Percentiles rank a stretch among this genome's conserved stretches.
These are phyloP conservation scores for Arthroderma sp. DNA, from an alignment of 2,329 filamentous ascomycete species.

Conservation along the genomic window DNA sequence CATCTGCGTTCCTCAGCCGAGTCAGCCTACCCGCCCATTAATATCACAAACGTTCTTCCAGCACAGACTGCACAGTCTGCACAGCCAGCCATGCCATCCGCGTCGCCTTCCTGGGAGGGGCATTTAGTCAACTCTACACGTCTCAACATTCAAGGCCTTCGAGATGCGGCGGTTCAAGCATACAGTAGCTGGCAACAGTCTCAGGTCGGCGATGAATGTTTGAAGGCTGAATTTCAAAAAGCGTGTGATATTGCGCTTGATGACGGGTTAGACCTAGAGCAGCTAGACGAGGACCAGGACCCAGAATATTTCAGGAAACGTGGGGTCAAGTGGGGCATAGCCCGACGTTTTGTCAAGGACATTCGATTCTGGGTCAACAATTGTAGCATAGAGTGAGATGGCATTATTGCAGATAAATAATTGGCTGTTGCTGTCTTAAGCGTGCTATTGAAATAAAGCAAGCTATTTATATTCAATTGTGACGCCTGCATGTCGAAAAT, in stretches of 20 bases:
- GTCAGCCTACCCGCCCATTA: slow-evolving; percentile 16
- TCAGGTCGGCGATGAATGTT: slow-evolving; percentile 9
- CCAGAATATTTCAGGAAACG: slow-evolving; percentile 19
- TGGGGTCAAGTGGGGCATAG: slow-evolving; percentile 18
- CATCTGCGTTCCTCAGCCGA: slow-evolving; percentile 7
- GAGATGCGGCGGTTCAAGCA: slow-evolving; percentile 14
- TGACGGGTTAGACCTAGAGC: slow-evolving; percentile 16
- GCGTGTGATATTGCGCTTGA: slow-evolving; percentile 13
- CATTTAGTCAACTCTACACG: slow-evolving; percentile 21
- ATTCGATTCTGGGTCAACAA: slow-evolving; percentile 15
- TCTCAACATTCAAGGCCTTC: slow-evolving; percentile 14
- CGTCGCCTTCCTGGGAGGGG: no score
- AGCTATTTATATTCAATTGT: no score
- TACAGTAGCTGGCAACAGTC: slow-evolving; percentile 19
- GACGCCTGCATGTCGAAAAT: slow-evolving; percentile 16
- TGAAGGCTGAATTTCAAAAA: no score
- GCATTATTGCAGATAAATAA: no score
- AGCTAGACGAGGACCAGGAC: slow-evolving; percentile 20
- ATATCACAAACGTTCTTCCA: slow-evolving; percentile 20
- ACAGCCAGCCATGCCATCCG: no score
- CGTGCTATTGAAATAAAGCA: no score
- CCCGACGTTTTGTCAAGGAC: slow-evolving; percentile 19
- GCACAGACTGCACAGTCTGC: slow-evolving; percentile 8
- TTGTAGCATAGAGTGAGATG: no score
- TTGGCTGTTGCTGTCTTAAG: no score